Percentiles rank a stretch among this genome's conserved stretches.
Conservation (phyloP, 495 filamentous ascomycete species). For the Penicillium subrubescens region DNA sequence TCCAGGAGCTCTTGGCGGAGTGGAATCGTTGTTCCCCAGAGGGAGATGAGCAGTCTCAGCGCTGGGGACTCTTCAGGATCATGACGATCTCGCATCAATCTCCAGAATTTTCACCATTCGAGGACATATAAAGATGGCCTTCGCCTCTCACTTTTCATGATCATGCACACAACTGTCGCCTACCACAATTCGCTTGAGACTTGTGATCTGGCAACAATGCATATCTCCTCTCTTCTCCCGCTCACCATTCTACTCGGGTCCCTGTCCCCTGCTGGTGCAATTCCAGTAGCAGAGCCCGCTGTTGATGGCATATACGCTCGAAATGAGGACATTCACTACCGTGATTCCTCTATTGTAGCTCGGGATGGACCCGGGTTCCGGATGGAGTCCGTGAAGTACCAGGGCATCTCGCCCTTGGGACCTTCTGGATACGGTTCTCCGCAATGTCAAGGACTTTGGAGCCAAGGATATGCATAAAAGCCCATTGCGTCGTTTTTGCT, state of each 20-base stretch:
- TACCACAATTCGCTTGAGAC: neutral
- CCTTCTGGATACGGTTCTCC: slow-evolving; percentile 6
- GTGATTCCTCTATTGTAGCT: neutral
- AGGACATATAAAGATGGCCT: neutral
- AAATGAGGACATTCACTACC: neutral
- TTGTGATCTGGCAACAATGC: neutral
- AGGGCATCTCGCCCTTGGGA: slow-evolving; percentile 2
- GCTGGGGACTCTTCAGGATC: neutral
- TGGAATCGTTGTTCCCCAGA: neutral
- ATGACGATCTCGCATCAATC: neutral
- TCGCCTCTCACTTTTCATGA: neutral
- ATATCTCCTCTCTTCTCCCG: neutral
- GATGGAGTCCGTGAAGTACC: slow-evolving; percentile 6
- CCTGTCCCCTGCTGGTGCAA: neutral
- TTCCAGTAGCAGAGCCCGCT: neutral
- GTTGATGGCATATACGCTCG: neutral
- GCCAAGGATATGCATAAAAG: neutral
- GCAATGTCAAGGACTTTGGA: slow-evolving; percentile 13
- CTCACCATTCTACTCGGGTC: neutral
- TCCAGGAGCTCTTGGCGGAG: neutral
- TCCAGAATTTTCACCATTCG: neutral
- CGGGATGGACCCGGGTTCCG: slow-evolving; percentile 1
- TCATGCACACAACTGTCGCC: neutral
- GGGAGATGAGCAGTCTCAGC: neutral
- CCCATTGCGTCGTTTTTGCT: neutral